Base-by-base conservation (phyloP, 2,329 filamentous ascomycete species). In the Penicillium sp. region DNA sequence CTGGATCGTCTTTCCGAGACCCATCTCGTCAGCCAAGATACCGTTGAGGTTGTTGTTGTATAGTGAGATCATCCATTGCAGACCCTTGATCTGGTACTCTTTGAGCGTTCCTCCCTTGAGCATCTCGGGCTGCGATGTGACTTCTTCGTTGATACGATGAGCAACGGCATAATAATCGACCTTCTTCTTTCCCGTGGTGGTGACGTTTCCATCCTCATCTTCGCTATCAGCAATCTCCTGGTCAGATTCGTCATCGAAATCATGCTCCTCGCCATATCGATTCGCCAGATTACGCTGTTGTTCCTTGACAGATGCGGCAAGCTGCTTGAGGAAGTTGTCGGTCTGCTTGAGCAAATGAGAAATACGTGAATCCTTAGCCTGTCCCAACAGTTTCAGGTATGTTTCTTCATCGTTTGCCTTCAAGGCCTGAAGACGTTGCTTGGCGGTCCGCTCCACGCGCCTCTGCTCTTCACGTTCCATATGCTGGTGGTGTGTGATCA, bases 1-100 rank as follows among this genome's bases (percentile, higher is more conserved):
- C 76, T 99, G 94, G 65, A 99, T 99, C 0, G 94, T 99, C 79
- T 99, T 99, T 74, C 94, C 94, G 61, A 99, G 90, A 87, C 94
- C 94, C 94, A 99, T 99, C 77, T 99, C 94, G 68, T 99, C 94
- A 55, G 94, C 94, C 66, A 99, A 80, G 62, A 99, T 97, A 83
- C 94, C 94, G 73, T 99, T 99, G 62, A 99, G 84, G 76, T 97
- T 99, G 81, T 99, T 99, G 86, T 99, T 99, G 83, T 97, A 99
- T 13, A 99, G 82, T 13, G 94, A 99, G 57, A 99, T 87, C 94
- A 99, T 99, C 94, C 94, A 99, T 74, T 99, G 93, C 44, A 99
- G 79, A 82, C 94, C 94, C 85, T 97, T 97, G 76, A 99, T 64
- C 77, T 99, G 94, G 75, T 99, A 99, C 73, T 99, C 94, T 75